Conservation (phyloP, 2,329 filamentous ascomycete genomes). For the Stemphylium beticola region DNA sequence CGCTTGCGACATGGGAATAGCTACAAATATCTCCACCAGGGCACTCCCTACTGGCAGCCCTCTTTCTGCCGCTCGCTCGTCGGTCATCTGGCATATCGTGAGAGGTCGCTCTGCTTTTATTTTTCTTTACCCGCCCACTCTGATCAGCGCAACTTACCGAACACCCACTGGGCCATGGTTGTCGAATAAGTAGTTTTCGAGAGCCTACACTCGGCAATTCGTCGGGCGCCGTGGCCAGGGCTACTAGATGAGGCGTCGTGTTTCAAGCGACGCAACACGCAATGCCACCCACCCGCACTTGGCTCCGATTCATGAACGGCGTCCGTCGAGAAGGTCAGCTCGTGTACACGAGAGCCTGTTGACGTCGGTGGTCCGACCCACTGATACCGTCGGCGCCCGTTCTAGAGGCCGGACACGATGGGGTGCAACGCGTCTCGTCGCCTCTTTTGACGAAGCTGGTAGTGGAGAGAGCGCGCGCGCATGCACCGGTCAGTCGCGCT, state of each 20-base stretch:
- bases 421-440: too few relatives aligned
- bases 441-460: too few relatives aligned
- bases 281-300: background rate
- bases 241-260: background rate
- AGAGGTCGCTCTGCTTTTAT: slow-evolving; percentile 28
- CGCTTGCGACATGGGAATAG: slow-evolving; percentile 2
- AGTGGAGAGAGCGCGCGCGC: background rate
- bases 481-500: slow-evolving; percentile 18
- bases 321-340: background rate
- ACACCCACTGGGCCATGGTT: background rate
- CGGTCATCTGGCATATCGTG: slow-evolving; percentile 19
- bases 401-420: too few relatives aligned
- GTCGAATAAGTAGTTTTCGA: too few relatives aligned
- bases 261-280: background rate
- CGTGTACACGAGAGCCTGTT: too few relatives aligned
- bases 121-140: background rate
- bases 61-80: slow-evolving; percentile 7
- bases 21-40: slow-evolving; percentile 14
- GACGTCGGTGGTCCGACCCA: too few relatives aligned
- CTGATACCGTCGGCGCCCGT: too few relatives aligned
- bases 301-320: background rate
- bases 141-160: slow-evolving; percentile 1
- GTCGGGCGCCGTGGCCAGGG: background rate
- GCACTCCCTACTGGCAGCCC: slow-evolving; percentile 23
- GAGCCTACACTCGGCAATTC: background rate